phyloP scores from a whole-genome alignment of 257 asterid genomes.

The Voacanga thouarsii region DNA sequence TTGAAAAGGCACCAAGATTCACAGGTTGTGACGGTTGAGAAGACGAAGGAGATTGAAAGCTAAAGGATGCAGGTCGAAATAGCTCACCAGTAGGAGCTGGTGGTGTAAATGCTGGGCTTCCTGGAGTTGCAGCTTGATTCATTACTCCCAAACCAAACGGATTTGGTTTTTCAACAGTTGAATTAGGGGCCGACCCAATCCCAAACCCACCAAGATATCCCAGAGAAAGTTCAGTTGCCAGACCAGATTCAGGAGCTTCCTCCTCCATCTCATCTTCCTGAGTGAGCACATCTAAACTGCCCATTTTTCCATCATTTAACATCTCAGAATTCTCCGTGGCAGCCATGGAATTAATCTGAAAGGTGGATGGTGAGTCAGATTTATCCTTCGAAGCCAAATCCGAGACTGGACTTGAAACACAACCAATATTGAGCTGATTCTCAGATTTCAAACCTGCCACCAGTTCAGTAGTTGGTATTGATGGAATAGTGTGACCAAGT shows the following conservation, averaged over 20 bases:
- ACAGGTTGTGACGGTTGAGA: constrained; percentile 44
- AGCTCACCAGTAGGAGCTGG: constrained; percentile 57
- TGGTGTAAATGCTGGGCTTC: constrained; percentile 38
- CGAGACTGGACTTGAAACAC: constrained; percentile 28
- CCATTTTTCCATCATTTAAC: constrained; percentile 32
- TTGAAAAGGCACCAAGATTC: constrained; percentile 38
- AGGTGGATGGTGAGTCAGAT: constrained; percentile 28
- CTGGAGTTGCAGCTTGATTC: constrained; percentile 37
- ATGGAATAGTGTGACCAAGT: constrained; percentile 25
- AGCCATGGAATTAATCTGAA: constrained; percentile 30
- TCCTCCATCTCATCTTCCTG: constrained; percentile 98
- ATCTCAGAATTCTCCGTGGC: constrained; percentile 36
- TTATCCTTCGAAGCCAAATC: constrained; percentile 29
- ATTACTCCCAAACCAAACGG: constrained; percentile 58
- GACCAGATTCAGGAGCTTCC: constrained; percentile 79
- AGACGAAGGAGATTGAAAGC: constrained; percentile 58
- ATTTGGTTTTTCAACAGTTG: constrained; percentile 45
- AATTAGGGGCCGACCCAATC: constrained; percentile 47
- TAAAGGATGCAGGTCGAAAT: constrained; percentile 89
- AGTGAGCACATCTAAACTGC: constrained; percentile 33
- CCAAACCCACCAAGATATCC: constrained; percentile 74
- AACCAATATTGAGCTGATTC: constrained; percentile 32
- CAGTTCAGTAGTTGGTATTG: constrained; percentile 29
- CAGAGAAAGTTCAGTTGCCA: constrained; percentile 40
- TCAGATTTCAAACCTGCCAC: constrained; percentile 31